Evolutionary conservation across 1,284 basidiomycete species (phyloP), one percentile per base, ranked within the genome.

Genomic region (Sporisorium sorghi): DNA sequence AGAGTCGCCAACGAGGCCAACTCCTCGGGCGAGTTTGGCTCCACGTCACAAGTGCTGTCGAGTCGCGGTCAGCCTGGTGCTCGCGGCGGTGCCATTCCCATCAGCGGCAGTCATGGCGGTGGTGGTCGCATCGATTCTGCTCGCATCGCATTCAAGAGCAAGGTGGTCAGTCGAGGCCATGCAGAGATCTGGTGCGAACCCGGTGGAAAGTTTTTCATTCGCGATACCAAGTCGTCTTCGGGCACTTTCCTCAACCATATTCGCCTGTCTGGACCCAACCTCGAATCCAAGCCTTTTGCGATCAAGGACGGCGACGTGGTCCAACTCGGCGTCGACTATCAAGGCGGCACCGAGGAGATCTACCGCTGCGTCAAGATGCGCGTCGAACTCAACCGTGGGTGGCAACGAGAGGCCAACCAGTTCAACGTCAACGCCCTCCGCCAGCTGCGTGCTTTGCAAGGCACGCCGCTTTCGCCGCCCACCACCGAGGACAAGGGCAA

Each of bases 181-280:
- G 96, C 96, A 0, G 96, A 98, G 87, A 90, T 98, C 44, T 97
- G 94, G 93, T 90, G 90, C 60, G 88, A 89, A 66, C 78, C 84
- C 1, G 86, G 86, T 24, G 88, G 87, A 32, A 87, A 87, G 85
- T 97, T 98, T 84, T 94, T 88, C 84, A 93, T 99, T 76, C 90
- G 90, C 63, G 96, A 99, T 84, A 97, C 95, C 11, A 93, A 93
- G 84, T 91, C 90, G 35, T 92, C 91, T 44, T 92, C 91, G 0
- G 96, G 96, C 39, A 99, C 97, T 0, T 99, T 99, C 85, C 87
- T 99, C 66, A 99, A 99, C 85, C 97, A 98, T 83, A 90, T 96
- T 65, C 87, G 96, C 23, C 88, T 99, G 11, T 91, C 91, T 35
- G 88, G 90, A 0, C 94, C 96, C 12, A 92, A 92, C 58, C 88